These are phyloP conservation scores for Hirsutella thompsonii DNA, from an alignment of 2,329 filamentous ascomycete genomes.

Conservation along the genomic window DNA sequence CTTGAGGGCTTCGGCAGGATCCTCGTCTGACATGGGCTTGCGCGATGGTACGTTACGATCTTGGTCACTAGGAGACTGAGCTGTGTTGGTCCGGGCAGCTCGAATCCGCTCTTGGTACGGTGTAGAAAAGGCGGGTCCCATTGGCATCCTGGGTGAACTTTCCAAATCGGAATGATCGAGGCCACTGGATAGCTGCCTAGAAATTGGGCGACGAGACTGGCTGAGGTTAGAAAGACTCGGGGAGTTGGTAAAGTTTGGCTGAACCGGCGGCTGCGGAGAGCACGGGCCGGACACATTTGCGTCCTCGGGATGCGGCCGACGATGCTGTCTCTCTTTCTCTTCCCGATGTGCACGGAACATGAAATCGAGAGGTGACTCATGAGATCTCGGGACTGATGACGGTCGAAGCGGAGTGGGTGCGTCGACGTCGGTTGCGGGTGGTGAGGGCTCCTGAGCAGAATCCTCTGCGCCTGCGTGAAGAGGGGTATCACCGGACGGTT, in stretches of 20 bases:
- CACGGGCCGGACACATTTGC: not conserved
- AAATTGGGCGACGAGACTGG: conserved; percentile 12
- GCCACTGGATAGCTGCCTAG: conserved; percentile 10
- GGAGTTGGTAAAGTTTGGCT: conserved; percentile 13
- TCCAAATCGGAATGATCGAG: conserved; percentile 44
- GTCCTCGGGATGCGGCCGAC: conserved; percentile 30
- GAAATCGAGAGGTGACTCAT: conserved; percentile 73
- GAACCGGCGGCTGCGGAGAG: conserved; percentile 36
- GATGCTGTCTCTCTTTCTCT: conserved; percentile 52
- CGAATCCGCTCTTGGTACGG: conserved; percentile 49
- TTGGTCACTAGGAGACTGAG: conserved; percentile 8
- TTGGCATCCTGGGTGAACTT: conserved; percentile 36
- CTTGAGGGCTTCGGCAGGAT: conserved; percentile 38
- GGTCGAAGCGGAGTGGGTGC: conserved; percentile 31
- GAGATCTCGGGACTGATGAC: conserved; percentile 16
- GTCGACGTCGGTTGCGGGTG: conserved; percentile 38
- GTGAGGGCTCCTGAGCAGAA: conserved; percentile 29
- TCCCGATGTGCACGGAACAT: conserved; percentile 81
- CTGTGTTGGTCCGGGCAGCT: conserved; percentile 30
- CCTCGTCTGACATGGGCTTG: conserved; percentile 8
- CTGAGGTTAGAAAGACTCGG: conserved; percentile 12
- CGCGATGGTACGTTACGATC: conserved; percentile 5
- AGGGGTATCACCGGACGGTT: conserved; percentile 56
- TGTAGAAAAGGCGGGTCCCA: conserved; percentile 57
- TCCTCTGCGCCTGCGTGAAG: conserved; percentile 21